Base-by-base conservation (phyloP, 2,329 filamentous ascomycete genomes). In the Nothophaeocryptopus gaeumannii region DNA sequence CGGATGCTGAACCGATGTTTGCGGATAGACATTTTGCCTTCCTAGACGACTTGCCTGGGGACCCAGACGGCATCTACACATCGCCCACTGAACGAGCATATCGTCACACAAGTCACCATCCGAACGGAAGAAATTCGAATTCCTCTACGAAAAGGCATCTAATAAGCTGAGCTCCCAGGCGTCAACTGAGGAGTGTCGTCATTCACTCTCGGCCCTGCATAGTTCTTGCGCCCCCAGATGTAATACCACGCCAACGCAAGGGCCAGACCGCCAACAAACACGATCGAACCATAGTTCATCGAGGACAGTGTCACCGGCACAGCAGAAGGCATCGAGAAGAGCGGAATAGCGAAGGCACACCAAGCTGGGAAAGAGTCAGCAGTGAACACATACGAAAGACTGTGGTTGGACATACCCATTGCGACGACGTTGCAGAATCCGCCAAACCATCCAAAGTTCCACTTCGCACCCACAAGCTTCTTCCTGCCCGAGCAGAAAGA, bases 221-320 rank as follows among this genome's bases (percentile, higher is more conserved):
- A 87, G 69, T 88, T 81, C 70, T 82, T 80, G 69, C 80, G 78
- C 31, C 85, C 85, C 83, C 84, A 87, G 44, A 76, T 75, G 58
- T 81, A 72, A 72, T 89, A 89, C 84, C 85, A 89, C 7, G 71
- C 67, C 8, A 74, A 76, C 1, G 85, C 80, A 50, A 88, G 76
- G 34, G 73, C 41, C 47, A 80, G 77, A 54, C 86, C 84, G 5
- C 75, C 83, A 20, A 85, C 78, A 59, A 89, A 88, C n/a, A 89
- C 85, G 31, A 83, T 85, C 11, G 82, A 82, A 1, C 85, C 85
- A 67, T 88, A 89, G 75, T 89, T 89, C 75, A 88, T 84, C 34
- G 74, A 77, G 13, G 70, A 65, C 5, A 77, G 68, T 0, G 76
- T 78, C 34, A 86, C 82, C 5, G 82, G 82, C n/a, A 86, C 71